phyloP scores from a whole-genome alignment of 441 rosid species.

The Erodium moschatum region DNA sequence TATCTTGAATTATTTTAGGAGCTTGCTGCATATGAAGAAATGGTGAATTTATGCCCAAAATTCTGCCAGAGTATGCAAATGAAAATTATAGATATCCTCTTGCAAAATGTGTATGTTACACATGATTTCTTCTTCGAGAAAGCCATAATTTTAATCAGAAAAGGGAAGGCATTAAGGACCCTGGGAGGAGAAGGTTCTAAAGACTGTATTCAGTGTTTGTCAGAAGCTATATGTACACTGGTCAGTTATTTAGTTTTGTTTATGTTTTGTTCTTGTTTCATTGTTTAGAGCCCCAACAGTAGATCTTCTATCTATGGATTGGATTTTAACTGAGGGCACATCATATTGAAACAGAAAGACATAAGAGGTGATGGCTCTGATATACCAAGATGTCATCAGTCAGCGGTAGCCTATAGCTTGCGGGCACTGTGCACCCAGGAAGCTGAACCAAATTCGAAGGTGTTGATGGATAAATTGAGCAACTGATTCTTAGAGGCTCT shows the following conservation, averaged over 20 bases:
- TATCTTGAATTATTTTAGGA: slow-evolving; percentile 37
- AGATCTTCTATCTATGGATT: slow-evolving; percentile 20
- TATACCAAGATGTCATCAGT: slow-evolving; percentile 32
- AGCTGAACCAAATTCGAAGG: slow-evolving; percentile 78
- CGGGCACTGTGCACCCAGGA: slow-evolving; percentile 69
- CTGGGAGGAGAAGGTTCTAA: slow-evolving; percentile 41
- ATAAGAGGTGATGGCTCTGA: slow-evolving; percentile 22
- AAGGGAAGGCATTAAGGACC: slow-evolving; percentile 49
- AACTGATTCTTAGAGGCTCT: slow-evolving; percentile 16
- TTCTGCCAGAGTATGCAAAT: slow-evolving; percentile 46
- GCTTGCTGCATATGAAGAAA: slow-evolving; percentile 61
- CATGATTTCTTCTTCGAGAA: slow-evolving; percentile 33
- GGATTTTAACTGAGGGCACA: slow-evolving; percentile 21
- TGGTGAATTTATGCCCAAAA: slow-evolving; percentile 37
- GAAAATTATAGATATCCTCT: slow-evolving; percentile 45
- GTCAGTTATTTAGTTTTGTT: slow-evolving; percentile 29
- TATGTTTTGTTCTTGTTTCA: slow-evolving; percentile 13
- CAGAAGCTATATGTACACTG: slow-evolving; percentile 57
- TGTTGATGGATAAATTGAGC: slow-evolving; percentile 28
- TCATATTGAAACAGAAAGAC: slow-evolving; percentile 31
- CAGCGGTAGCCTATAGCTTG: slow-evolving; percentile 65
- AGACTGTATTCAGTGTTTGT: slow-evolving; percentile 51
- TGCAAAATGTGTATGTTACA: slow-evolving; percentile 41
- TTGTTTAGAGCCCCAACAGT: slow-evolving; percentile 12
- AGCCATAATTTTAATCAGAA: slow-evolving; percentile 55